Evolutionary conservation across 495 filamentous ascomycete genomes (phyloP).

Genomic region (Aspergillus baeticus): DNA sequence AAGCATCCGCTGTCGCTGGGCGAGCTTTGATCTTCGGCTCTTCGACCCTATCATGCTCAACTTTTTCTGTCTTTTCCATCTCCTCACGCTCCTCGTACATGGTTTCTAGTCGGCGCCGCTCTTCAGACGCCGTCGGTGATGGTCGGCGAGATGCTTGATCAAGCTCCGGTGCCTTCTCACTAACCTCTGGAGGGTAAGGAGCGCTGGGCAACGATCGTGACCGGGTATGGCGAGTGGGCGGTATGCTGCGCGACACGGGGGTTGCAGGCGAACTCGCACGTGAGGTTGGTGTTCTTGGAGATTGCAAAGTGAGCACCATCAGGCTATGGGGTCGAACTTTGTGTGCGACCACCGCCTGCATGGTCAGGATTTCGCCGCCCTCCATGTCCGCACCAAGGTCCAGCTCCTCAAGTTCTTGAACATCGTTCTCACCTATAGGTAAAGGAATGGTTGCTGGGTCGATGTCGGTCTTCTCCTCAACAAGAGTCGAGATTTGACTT

Average conservation of each 20-base stretch:
- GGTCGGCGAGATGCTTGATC: constrained; percentile 22
- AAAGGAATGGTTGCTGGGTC: constrained; percentile 59
- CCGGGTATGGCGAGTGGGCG: constrained; percentile 43
- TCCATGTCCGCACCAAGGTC: constrained; percentile 59
- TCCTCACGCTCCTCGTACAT: constrained; percentile 38
- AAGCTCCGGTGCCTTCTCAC: constrained; percentile 14
- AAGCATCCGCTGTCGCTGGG: neutral
- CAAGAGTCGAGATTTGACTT: constrained; percentile 1
- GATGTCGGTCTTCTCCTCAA: constrained; percentile 27
- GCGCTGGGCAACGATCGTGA: constrained; percentile 54
- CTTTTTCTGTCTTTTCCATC: constrained; percentile 7
- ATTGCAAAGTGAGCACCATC: constrained; percentile 47
- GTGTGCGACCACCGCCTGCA: constrained; percentile 44
- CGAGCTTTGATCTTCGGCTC: constrained; percentile 15
- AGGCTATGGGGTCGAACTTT: constrained; percentile 64
- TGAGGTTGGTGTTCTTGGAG: constrained; percentile 35
- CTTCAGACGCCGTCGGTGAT: constrained; percentile 33
- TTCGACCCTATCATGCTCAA: constrained; percentile 10
- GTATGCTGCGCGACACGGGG: constrained; percentile 16
- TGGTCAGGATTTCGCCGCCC: constrained; percentile 51
- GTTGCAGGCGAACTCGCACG: constrained; percentile 31
- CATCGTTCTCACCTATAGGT: constrained; percentile 65
- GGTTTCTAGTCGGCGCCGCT: constrained; percentile 35
- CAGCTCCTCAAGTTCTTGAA: constrained; percentile 72
- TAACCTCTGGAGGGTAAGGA: constrained; percentile 24